Percentiles rank a stretch among this genome's conserved stretches.
phyloP scores from a whole-genome alignment of 805 yeast genomes.

The Sporopachydermia lactativora region DNA sequence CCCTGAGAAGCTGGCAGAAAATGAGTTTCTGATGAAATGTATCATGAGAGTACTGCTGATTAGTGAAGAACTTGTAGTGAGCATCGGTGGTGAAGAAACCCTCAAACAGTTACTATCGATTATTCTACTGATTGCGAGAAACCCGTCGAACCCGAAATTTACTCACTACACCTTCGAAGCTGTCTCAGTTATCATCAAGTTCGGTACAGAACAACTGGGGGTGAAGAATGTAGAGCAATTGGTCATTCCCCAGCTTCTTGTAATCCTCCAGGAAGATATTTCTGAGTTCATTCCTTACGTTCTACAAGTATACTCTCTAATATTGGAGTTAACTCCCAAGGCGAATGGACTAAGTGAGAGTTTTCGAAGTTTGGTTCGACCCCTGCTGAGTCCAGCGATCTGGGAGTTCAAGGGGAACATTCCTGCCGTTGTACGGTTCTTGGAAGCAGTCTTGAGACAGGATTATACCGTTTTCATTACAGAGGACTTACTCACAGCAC shows the following conservation, averaged over 20 bases:
- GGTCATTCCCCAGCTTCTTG: conserved; percentile 53
- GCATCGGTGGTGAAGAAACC: conserved; percentile 22
- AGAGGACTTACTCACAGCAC: conserved; percentile 43
- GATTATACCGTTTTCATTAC: conserved; percentile 25
- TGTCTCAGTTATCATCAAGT: conserved; percentile 60
- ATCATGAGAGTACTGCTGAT: conserved; percentile 70
- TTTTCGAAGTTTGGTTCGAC: conserved; percentile 56
- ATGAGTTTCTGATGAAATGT: conserved; percentile 84
- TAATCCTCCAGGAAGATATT: conserved; percentile 65
- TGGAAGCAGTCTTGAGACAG: conserved; percentile 48
- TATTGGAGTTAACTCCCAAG: conserved; percentile 48
- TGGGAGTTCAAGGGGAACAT: conserved; percentile 93
- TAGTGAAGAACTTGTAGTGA: conserved; percentile 40
- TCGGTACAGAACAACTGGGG: conserved; percentile 21
- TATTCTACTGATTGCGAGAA: conserved; percentile 56
- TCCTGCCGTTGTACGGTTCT: conserved; percentile 79
- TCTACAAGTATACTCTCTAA: conserved; percentile 75
- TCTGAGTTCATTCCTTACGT: conserved; percentile 91
- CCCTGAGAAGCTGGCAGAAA: conserved; percentile 90
- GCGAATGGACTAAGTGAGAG: conserved; percentile 42
- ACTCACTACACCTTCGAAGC: conserved; percentile 86
- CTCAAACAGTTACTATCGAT: conserved; percentile 58
- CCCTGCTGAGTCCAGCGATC: conserved; percentile 74
- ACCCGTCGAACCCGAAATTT: conserved; percentile 93
- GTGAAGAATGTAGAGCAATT: conserved; percentile 30